Conservation (phyloP, 2,329 filamentous ascomycete species). For the Diaporthe citri region DNA sequence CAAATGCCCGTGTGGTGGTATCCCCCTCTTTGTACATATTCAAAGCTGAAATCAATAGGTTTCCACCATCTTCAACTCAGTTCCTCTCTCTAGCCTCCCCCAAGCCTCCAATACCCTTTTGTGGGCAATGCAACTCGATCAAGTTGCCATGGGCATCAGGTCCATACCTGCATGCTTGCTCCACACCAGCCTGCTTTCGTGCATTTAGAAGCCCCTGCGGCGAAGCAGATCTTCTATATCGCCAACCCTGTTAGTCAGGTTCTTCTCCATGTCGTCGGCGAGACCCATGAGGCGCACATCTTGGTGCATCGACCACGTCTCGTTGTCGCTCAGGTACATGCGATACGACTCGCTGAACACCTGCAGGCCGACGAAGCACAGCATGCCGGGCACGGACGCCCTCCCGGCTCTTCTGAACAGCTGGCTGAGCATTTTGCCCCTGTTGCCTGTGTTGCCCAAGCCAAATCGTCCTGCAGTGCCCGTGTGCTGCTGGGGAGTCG, state of each 20-base stretch:
- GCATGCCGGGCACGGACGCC: slow-evolving; percentile 28
- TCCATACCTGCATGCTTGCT: neutral
- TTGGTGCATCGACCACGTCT: slow-evolving; percentile 31
- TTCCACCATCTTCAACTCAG: neutral
- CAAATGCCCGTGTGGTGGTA: neutral
- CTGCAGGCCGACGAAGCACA: slow-evolving; percentile 35
- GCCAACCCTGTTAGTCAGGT: slow-evolving; percentile 24
- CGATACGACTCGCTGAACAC: slow-evolving; percentile 33
- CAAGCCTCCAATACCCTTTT: neutral
- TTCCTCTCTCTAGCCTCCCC: neutral
- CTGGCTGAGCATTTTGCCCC: slow-evolving; percentile 3
- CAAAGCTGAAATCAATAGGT: neutral
- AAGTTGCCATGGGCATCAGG: neutral
- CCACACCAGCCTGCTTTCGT: neutral
- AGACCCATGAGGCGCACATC: slow-evolving; percentile 52
- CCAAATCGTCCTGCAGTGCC: neutral
- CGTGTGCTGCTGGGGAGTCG: slow-evolving; percentile 12
- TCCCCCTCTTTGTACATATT: slow-evolving; percentile 1
- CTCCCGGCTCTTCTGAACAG: slow-evolving; percentile 29
- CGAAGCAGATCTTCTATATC: slow-evolving; percentile 32
- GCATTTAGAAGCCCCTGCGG: slow-evolving; percentile 22
- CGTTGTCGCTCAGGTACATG: slow-evolving; percentile 33
- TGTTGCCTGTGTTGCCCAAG: neutral
- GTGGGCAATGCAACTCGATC: neutral
- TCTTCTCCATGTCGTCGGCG: slow-evolving; percentile 36